Evolutionary conservation across 129 eudicot genomes (phyloP), one percentile per base, ranked within the genome.

Genomic region (Flaveria robusta): DNA sequence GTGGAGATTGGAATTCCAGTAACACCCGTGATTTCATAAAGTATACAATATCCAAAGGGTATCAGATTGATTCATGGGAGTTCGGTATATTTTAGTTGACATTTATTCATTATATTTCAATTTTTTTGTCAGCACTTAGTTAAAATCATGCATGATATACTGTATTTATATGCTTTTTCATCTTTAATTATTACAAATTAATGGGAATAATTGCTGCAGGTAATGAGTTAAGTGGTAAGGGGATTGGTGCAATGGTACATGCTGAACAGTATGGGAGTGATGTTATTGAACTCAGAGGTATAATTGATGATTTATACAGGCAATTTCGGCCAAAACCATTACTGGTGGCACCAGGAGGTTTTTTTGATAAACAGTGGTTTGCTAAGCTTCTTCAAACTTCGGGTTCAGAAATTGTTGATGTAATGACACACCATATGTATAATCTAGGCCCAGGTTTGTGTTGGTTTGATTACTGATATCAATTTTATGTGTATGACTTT

Each of bases 341-440:
- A 58, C 83, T 95, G 3, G 68, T 95, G 75, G 99, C 94, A 58
- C 99, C 99, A 3, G 96, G 96, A 80, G 99, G 99, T 43, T 95
- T 95, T 81, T 95, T 79, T 70, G 96, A 91, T 45, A 79, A 89
- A 75, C 78, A 72, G 34, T 89, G 99, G 99, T 91, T 64, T 62
- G 60, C 83, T 68, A 81, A 83, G 83, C 80, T 95, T 49, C 99
- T 95, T 54, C 55, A 87, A 69, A 89, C 68, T 79, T 89, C 99
- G 0, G 99, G 97, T 29, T 71, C 92, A 41, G 69, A 81, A 27
- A 85, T 83, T 23, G 83, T 95, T 74, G 31, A 89, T 79, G 90
- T 74, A 62, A 27, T 95, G 84, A 79, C 99, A 15, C 97, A 87
- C 79, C 99, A 95, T 80, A 81, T 95, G 65, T 95, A 95, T 73